Evolutionary conservation across 2,329 filamentous ascomycete species (phyloP).

Genomic region (Nectriaceae sp.): DNA sequence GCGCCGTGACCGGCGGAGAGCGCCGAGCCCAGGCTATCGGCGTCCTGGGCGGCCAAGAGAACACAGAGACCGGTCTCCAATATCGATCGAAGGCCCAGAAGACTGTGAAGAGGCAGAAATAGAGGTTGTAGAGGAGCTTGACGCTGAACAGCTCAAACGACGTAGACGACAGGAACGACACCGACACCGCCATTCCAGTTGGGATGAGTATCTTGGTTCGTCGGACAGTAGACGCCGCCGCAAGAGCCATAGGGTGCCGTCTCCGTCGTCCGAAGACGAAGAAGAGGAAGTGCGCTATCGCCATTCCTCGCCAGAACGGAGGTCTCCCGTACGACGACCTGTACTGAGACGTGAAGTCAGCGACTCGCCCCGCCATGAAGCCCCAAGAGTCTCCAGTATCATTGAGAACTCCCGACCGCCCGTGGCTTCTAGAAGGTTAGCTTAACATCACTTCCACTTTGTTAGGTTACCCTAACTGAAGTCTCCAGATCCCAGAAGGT

Average conservation of each 20-base stretch:
- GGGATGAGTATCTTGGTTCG: conserved; percentile 29
- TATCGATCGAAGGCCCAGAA: conserved; percentile 7
- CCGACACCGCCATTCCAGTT: conserved; percentile 23
- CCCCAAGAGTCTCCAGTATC: conserved; percentile 29
- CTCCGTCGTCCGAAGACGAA: conserved; percentile 27
- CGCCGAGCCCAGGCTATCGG: neutral
- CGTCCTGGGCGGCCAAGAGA: neutral
- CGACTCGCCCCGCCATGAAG: conserved; percentile 30
- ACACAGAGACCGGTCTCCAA: neutral
- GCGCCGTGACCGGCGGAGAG: neutral
- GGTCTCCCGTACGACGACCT: conserved; percentile 30
- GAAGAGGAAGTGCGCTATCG: conserved; percentile 25
- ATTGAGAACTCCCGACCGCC: conserved; percentile 38
- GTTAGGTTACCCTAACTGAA: conserved; percentile 9
- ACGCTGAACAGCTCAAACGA: conserved; percentile 15
- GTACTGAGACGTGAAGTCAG: conserved; percentile 32
- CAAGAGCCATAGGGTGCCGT: conserved; percentile 23
- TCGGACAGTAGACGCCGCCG: conserved; percentile 24
- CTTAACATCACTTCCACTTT: neutral
- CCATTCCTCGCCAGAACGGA: conserved; percentile 28
- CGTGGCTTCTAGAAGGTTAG: conserved; percentile 35
- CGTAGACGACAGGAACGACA: conserved; percentile 13
- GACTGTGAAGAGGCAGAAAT: conserved; percentile 13
- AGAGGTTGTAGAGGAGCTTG: conserved; percentile 31
- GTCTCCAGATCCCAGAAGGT: conserved; percentile 21